Evolutionary conservation across 257 asterid species (phyloP), one percentile per base, ranked within the genome.

Genomic region (Cinchona pubescens): DNA sequence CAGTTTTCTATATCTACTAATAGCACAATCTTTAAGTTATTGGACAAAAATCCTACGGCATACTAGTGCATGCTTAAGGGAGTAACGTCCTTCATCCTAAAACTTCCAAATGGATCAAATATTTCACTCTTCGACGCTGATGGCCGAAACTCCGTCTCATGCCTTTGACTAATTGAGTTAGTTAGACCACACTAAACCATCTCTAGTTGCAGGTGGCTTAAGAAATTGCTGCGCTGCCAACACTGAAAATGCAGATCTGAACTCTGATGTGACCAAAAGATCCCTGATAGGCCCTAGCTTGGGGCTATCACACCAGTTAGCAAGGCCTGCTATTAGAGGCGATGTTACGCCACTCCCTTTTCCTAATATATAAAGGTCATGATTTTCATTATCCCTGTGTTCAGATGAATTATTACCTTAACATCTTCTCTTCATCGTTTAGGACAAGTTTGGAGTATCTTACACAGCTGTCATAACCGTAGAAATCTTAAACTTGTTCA

Each of bases 271-370:
- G 6, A 90, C 90, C 77, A 94, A 72, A 37, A 94, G 92, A 77
- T 94, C 99, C 0, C 99, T 98, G 0, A 94, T 92, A 0, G 99
- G 87, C 23, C 99, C 98, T 2, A 94, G 91, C 81, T 94, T 98
- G 0, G 98, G 99, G 73, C 97, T 89, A 75, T 94, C 99, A 35
- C 97, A 90, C 99, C 99, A 94, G 67, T 94, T 98, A 2, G 90
- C 85, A 4, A 94, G 84, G 16, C 99, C 98, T 0, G 87, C 73
- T 0, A 97, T 92, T 19, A 94, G 78, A 2, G 96, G 92, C 0
- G 97, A 87, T 7, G 35, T 46, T 78, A 81, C 43, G 0, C 94
- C 97, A 66, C 87, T 74, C 16, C 98, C 98, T 80, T 90, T 88
- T n/a, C 99, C 99, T 1, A 94, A 98, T 0, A 94, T 58, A 83